Percentiles rank a stretch among this genome's conserved stretches.
Conservation (phyloP, 306 rosid genomes). For the Adenanthera pavonina region DNA sequence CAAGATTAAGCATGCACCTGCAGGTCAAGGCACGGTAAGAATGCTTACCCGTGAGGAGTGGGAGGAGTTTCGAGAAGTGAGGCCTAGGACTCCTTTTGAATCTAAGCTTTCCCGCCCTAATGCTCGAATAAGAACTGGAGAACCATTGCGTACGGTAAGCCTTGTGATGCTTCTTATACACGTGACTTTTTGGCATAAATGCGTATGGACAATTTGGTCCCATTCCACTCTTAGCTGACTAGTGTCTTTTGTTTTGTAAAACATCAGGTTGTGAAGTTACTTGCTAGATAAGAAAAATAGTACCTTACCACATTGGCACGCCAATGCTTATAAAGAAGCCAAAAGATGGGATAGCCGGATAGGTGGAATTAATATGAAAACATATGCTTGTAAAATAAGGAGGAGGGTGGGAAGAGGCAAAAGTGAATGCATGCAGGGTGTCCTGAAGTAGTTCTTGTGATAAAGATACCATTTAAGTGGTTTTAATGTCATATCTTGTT, state of each 20-base stretch:
- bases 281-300: background rate
- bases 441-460: background rate
- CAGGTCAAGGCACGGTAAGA: constrained; percentile 44
- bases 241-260: background rate
- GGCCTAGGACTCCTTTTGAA: constrained; percentile 53
- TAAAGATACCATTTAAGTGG: background rate
- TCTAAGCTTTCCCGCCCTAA: constrained; percentile 50
- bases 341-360: background rate
- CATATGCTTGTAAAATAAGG: background rate
- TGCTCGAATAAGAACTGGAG: constrained; percentile 49
- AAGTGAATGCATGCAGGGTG: background rate
- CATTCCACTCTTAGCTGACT: background rate
- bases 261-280: background rate
- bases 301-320: background rate
- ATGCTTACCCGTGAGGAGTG: constrained; percentile 53
- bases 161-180: background rate
- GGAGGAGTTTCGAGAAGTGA: constrained; percentile 47
- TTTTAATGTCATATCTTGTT: background rate
- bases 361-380: background rate
- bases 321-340: background rate
- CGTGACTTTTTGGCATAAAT: background rate
- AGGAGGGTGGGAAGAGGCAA: background rate
- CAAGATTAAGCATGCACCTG: constrained; percentile 49
- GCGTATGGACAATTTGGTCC: background rate
- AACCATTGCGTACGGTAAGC: constrained; percentile 50